These are phyloP conservation scores for Euphorbia tirucalli DNA, from an alignment of 345 rosid species.

Conservation along the genomic window DNA sequence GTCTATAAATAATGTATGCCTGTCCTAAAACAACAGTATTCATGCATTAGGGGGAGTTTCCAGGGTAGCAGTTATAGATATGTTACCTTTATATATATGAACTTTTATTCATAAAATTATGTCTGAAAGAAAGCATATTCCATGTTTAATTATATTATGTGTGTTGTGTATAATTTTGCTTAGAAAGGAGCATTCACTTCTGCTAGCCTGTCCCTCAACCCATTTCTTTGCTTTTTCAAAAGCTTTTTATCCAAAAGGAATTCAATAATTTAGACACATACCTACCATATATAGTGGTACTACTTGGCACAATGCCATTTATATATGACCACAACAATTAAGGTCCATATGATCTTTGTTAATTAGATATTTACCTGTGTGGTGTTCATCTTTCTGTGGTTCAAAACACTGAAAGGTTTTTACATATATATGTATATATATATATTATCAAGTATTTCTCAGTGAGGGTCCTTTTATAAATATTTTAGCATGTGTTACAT, in stretches of 20 bases:
- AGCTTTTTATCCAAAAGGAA: conserved; percentile 21
- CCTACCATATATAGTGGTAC: not conserved
- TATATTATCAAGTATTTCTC: too few species aligned
- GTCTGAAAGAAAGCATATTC: conserved; percentile 12
- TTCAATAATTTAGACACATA: conserved; percentile 29
- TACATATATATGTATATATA: too few species aligned
- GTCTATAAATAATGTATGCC: not conserved
- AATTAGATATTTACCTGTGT: conserved; percentile 3
- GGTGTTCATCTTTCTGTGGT: not conserved
- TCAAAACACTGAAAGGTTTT: not conserved
- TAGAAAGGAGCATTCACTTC: conserved; percentile 22
- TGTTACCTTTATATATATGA: not conserved
- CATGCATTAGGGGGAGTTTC: conserved; percentile 2
- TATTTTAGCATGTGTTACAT: too few species aligned
- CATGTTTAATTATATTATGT: conserved; percentile 10
- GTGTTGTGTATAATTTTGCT: conserved; percentile 15
- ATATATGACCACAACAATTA: conserved; percentile 10
- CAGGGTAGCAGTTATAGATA: not conserved
- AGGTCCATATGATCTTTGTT: conserved; percentile 1
- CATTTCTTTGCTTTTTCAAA: conserved; percentile 23
- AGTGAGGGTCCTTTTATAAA: too few species aligned
- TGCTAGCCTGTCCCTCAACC: conserved; percentile 29
- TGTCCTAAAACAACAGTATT: not conserved
- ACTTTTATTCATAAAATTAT: not conserved
- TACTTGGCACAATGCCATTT: not conserved